Evolutionary conservation across 768 basidiomycete genomes (phyloP), one percentile per base, ranked within the genome.

Genomic region (Xanthoconium stramineum): DNA sequence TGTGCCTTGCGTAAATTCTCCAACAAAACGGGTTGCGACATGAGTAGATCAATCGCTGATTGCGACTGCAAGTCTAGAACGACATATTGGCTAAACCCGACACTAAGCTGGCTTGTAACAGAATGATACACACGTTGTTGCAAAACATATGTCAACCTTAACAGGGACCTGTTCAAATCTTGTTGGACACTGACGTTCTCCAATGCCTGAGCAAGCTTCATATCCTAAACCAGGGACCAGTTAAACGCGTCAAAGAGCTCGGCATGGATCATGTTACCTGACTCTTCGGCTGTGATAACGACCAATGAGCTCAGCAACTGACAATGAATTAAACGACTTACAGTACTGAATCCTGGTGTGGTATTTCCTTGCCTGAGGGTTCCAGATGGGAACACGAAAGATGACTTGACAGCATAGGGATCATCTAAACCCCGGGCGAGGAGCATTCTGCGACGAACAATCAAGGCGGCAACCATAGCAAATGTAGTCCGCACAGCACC

Each of bases 401-500:
- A 64, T 10, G 64, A 43, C 65, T 75, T 83, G 36, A 70, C 50
- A 5, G 79, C 78, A 68, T 93, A 97, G 1, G 95, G 93, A 67
- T 98, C 96, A 5, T 80, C 78, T 46, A 86, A 71, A 2, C 91
- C 91, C 30, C 77, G 74, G 15, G 78, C 62, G 6, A 87, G 67
- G 35, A 85, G 67, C 63, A 92, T 88, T 64, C 87, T 90, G 47
- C 96, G 78, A 42, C 96, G 79, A 2, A 98, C 79, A 36, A 99
- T 78, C 54, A 86, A 84, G 1, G 96, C 94, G 8, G 94, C 91
- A n/a, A 88, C 83, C 97, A 98, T 98, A 4, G 92, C 94, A 67
- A 97, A 98, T 0, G 95, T 98, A 3, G 94, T 95, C 19, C 96
- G 82, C 1, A 98, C 95, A 3, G 92, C 93, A 44, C 97, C 97